Evolutionary conservation across 306 rosid species (phyloP), one percentile per base, ranked within the genome.

Genomic region (Rosa persica): DNA sequence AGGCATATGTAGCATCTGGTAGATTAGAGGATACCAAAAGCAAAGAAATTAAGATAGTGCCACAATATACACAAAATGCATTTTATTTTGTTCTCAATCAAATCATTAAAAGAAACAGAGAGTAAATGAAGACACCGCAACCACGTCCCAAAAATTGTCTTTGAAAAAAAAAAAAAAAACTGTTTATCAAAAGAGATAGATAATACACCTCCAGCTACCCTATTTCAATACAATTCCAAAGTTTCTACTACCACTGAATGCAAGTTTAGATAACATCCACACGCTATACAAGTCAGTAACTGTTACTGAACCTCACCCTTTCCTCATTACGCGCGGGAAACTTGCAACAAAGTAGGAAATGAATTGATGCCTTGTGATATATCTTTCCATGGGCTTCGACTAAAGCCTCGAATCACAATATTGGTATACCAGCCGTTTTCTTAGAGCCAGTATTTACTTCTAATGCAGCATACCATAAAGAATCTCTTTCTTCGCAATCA

Each of bases 1-100:
- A 96, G 99, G 86, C 99, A 96, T 88, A 96, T 96, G 80, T 96
- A 96, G 83, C 99, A 96, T 85, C 99, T 96, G 84, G 75, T 44
- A 64, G 44, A 77, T 70, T 47, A 51, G 22, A 79, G 74, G 70
- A 87, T n/a, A 7, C 55, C 15, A 76, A 70, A 75, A 67, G 44
- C 48, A 77, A 78, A 73, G 58, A n/a, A 23, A 60, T 20, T 70
- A 60, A 61, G 42, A 36, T 2, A 48, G 27, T 55, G 15, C 5
- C 43, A 30, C 22, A 0, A 12, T 15, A 36, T 9, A 46, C 22
- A 20, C 19, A 17, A 23, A 46, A 48, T 25, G 23, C 46, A 17
- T 22, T n/a, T 17, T 44, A 36, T 12, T 16, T n/a, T 57, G 5
- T 27, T 57, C 43, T 20, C 34, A 43, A 78, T 39, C 36, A 43